Evolutionary conservation across 2,329 filamentous ascomycete genomes (phyloP), one percentile per base, ranked within the genome.

Genomic region (Periconia sp.): DNA sequence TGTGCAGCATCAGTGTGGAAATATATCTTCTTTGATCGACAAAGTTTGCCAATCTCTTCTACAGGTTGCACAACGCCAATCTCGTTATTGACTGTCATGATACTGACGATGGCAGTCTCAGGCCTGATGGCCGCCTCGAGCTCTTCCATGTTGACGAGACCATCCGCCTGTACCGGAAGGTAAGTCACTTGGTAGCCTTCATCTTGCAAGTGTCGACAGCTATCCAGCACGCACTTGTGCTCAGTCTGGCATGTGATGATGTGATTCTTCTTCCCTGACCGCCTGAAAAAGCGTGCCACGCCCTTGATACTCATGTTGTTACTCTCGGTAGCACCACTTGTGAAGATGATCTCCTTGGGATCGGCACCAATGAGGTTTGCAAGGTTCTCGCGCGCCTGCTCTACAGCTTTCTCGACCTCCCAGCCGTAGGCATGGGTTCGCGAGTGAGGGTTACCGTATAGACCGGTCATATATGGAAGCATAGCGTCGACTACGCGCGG

Each of bases 231-330:
- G 76, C 94, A 99, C 80, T 99, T 99, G 82, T 99, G 94, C 77
- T 99, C 94, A 0, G 94, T 99, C 79, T 97, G 94, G 40, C 87
- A 91, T 20, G 94, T 99, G 74, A 99, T 92, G 69, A 99, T 93
- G 76, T 99, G 94, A 79, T 90, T 96, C 86, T 97, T 97, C 85
- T 97, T 97, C 66, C 92, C 92, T 2, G 85, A 87, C 53, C 91
- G 86, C 61, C 91, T 92, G 73, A 97, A 97, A 78, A 99, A 99
- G 59, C 93, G 85, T 18, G 94, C 92, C 9, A 99, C 93, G 59
- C 94, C 94, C 79, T 99, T 99, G 79, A 99, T 91, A 76, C 92
- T 96, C 94, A 99, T 99, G 70, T 99, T 99, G 78, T 99, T 99
- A 72, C 92, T 97, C 79, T 99, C 94, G 0, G 94, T 99, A 15